Evolutionary conservation across 129 eudicot genomes (phyloP), one percentile per base, ranked within the genome.

Genomic region (Flaveria trinervia): DNA sequence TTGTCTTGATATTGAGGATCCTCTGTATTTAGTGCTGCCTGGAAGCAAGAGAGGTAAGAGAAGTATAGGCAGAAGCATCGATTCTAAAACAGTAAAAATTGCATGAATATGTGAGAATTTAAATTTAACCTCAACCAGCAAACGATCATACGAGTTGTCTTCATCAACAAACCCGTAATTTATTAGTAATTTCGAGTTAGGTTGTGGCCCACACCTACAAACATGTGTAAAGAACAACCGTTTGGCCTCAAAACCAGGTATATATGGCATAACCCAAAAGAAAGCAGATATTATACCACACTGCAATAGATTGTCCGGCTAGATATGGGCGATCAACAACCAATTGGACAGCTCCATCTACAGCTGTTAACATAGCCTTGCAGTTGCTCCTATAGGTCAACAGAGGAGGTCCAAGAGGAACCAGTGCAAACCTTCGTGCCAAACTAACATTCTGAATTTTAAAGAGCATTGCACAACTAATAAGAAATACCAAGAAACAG

Each of bases 1-100:
- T 94, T 94, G 36, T 94, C 98, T 77, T 94, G 98, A 84, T 94
- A 94, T 82, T 87, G 98, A 77, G 98, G 98, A 87, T 94, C 98
- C 76, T 94, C 96, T 22, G 98, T 94, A 77, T 89, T 89, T 69
- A 94, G 75, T 43, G 98, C 90, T 74, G 96, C 97, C 98, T 94
- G 84, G 45, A 74, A 57, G 71, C 23, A 56, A 72, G 71, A 62
- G 43, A 68, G 57, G 28, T 66, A n/a, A 51, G 72, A 49, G 36
- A 48, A 68, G 62, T 45, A 72, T 16, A 77, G 73, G 48, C 61
- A 77, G 44, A 79, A 16, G 36, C 23, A 36, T 9, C 15, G n/a
- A 44, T 71, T 71, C 62, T 18, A 56, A 60, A 73, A 33, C 18
- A 30, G 1, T 64, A 64, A 50, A 14, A 28, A 51, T 20, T 25